These are phyloP conservation scores for Parasarocladium wereldwijsianum DNA, from an alignment of 2,329 filamentous ascomycete species.

Conservation along the genomic window DNA sequence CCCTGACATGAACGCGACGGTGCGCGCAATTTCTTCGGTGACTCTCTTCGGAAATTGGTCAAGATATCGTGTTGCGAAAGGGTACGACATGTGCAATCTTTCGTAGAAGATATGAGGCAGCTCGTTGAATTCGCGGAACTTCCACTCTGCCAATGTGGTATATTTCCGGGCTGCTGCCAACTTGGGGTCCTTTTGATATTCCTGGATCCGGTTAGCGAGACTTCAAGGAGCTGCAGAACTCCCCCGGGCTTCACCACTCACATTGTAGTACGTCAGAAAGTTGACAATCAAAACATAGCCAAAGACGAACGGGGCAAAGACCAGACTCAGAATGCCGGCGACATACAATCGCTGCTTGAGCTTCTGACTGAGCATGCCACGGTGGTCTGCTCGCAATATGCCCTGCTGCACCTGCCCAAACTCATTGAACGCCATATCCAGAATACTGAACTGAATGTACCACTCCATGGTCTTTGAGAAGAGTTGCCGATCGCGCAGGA, in stretches of 20 bases:
- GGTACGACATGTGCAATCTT: conserved; percentile 84
- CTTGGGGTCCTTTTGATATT: conserved; percentile 89
- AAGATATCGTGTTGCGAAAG: conserved; percentile 81
- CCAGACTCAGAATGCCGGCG: conserved; percentile 70
- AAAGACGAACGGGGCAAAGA: conserved; percentile 79
- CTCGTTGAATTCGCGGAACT: conserved; percentile 97
- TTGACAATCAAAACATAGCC: conserved; percentile 76
- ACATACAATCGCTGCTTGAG: conserved; percentile 67
- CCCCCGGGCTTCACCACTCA: conserved; percentile 24
- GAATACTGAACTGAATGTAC: conserved; percentile 79
- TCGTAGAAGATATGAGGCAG: conserved; percentile 83
- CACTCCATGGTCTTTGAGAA: conserved; percentile 86
- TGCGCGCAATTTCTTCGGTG: conserved; percentile 69
- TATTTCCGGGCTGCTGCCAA: conserved; percentile 73
- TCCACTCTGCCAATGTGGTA: conserved; percentile 91
- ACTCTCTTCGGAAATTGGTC: conserved; percentile 96
- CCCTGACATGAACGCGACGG: conserved; percentile 76
- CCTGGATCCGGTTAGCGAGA: conserved; percentile 29
- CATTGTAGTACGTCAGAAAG: conserved; percentile 89
- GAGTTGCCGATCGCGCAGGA: conserved; percentile 62
- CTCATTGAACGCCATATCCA: conserved; percentile 89
- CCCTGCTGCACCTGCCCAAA: conserved; percentile 74
- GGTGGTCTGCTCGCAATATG: conserved; percentile 72
- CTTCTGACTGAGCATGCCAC: conserved; percentile 63
- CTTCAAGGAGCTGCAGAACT: background rate